Evolutionary conservation across 345 rosid species (phyloP).

Genomic region (Moricandia arvensis): DNA sequence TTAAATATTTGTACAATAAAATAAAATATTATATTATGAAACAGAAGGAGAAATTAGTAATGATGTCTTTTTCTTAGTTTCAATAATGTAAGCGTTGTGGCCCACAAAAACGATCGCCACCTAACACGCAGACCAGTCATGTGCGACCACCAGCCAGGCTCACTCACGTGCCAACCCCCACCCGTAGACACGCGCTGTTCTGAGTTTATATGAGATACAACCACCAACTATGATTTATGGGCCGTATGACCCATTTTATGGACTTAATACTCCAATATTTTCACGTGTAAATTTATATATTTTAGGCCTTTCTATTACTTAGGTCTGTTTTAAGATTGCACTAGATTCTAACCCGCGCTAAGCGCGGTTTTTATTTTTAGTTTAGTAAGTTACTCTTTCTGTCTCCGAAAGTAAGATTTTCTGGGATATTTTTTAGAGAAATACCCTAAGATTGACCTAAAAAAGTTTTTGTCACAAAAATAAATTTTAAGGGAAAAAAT

Average conservation of each 20-base stretch:
- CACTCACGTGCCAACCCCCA: neutral
- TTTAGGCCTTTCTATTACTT: neutral
- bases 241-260: neutral
- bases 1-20: no score
- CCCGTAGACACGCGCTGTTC: neutral
- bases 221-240: neutral
- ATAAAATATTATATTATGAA: no score
- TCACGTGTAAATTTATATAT: neutral
- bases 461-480: no score
- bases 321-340: neutral
- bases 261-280: neutral
- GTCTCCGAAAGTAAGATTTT: no score
- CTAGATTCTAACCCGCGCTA: no score
- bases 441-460: no score
- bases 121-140: neutral
- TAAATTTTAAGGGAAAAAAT: no score
- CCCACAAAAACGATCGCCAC: neutral
- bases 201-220: neutral
- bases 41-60: neutral
- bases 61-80: neutral
- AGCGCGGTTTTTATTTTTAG: no score
- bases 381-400: no score
- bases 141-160: neutral
- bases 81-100: neutral
- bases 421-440: no score